phyloP scores from a whole-genome alignment of 768 basidiomycete species.

The Suillus ampliporus region DNA sequence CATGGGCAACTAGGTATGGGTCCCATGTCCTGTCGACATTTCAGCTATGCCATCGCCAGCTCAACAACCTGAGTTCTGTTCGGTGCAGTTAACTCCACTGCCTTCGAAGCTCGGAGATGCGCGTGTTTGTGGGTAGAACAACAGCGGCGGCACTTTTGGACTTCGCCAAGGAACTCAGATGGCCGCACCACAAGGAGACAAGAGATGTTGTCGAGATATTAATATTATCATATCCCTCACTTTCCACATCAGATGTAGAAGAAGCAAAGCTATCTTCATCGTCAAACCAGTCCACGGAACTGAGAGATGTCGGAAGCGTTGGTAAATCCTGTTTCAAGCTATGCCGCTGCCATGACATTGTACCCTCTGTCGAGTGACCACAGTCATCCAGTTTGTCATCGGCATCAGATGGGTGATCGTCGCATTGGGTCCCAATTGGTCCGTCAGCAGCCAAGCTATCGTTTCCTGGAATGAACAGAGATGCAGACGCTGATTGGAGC shows the following conservation, averaged over 20 bases:
- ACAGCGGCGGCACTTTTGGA: too few relatives aligned
- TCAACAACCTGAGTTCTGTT: too few relatives aligned
- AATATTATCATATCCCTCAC: slow-evolving; percentile 21
- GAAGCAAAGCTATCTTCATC: slow-evolving; percentile 23
- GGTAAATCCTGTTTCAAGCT: slow-evolving; percentile 6
- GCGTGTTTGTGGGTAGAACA: too few relatives aligned
- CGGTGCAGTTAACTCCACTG: too few relatives aligned
- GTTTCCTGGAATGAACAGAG: slow-evolving; percentile 12
- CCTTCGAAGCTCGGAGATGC: too few relatives aligned
- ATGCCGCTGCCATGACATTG: slow-evolving; percentile 15
- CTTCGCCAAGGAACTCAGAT: too few relatives aligned
- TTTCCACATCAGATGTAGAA: slow-evolving; percentile 22
- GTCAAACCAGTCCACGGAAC: slow-evolving; percentile 15
- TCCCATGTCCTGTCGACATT: too few relatives aligned
- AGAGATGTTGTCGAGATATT: too few relatives aligned
- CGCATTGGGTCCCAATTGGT: neutral
- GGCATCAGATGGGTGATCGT: neutral
- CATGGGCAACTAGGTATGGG: too few relatives aligned
- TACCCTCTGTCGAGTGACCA: slow-evolving; percentile 28
- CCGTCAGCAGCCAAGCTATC: slow-evolving; percentile 18
- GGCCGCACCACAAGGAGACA: too few relatives aligned
- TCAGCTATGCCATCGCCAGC: too few relatives aligned
- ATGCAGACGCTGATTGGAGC: slow-evolving; percentile 25
- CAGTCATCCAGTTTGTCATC: slow-evolving; percentile 22
- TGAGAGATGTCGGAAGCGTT: neutral